Conservation (phyloP, 2,329 filamentous ascomycete genomes). For the Penicillium palitans region DNA sequence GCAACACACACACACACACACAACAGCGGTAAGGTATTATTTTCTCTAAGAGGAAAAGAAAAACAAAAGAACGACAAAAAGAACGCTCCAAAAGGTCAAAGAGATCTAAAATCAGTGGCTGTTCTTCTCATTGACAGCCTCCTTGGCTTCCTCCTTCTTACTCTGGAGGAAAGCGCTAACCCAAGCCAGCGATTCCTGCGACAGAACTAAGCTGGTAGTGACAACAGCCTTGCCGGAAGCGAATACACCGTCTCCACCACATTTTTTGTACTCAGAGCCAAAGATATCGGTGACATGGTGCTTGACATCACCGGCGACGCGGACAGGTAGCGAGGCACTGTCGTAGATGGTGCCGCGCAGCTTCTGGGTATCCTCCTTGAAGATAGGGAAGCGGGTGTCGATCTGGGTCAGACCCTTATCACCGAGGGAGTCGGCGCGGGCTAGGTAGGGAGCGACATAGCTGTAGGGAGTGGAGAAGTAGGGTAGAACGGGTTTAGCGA, state of each 20-base stretch:
- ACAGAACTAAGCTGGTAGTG: slow-evolving; percentile 66
- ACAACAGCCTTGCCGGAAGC: slow-evolving; percentile 69
- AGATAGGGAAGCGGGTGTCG: slow-evolving; percentile 68
- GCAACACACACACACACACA: neutral
- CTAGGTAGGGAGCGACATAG: slow-evolving; percentile 81
- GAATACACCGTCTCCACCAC: slow-evolving; percentile 59
- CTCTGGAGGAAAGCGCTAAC: slow-evolving; percentile 59
- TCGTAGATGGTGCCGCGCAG: slow-evolving; percentile 65
- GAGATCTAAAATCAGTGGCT: slow-evolving; percentile 24
- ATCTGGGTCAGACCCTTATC: slow-evolving; percentile 69
- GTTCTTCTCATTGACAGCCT: slow-evolving; percentile 53
- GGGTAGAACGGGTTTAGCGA: slow-evolving; percentile 76
- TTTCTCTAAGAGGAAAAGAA: slow-evolving; percentile 23
- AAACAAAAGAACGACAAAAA: neutral
- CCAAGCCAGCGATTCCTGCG: slow-evolving; percentile 64
- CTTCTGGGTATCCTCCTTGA: slow-evolving; percentile 74
- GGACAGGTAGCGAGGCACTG: slow-evolving; percentile 63
- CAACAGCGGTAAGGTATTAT: slow-evolving; percentile 18
- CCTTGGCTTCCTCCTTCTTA: slow-evolving; percentile 64
- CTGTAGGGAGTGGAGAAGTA: slow-evolving; percentile 77
- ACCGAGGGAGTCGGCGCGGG: slow-evolving; percentile 75
- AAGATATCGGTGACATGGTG: slow-evolving; percentile 47
- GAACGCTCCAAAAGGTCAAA: slow-evolving; percentile 5
- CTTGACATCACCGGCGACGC: slow-evolving; percentile 60
- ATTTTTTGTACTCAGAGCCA: slow-evolving; percentile 49